Evolutionary conservation across 495 filamentous ascomycete species (phyloP), one percentile per base, ranked within the genome.

Genomic region (Halenospora varia): DNA sequence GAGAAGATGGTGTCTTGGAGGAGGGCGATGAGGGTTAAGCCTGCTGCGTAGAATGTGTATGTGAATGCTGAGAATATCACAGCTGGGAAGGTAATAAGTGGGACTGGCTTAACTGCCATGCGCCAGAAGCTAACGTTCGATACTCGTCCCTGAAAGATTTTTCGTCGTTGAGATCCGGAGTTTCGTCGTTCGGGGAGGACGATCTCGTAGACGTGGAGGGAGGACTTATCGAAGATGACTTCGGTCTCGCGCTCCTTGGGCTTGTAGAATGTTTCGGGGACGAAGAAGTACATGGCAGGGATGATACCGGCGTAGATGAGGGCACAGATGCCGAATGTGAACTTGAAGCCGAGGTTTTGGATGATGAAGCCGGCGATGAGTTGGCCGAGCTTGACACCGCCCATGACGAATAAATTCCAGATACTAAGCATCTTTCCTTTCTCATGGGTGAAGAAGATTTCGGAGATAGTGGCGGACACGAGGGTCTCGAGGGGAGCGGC

Each of bases 401-500:
- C 75, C 22, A 83, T 63, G 24, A 87, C 71, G 41, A 82, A 82
- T 51, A 88, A 68, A 59, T 87, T 87, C 73, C 84, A 88, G 19
- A 83, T 70, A 2, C 82, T 82, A 25, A 86, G 80, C 2, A 82
- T 76, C 24, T 80, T 83, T 1, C 81, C 85, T 19, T 84, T 76
- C 66, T 88, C 73, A 60, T 88, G 85, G 20, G 86, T 83, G 61
- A 81, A 87, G 69, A 81, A 82, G 57, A 81, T 66, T 49, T 82
- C 79, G 10, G 75, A 77, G 45, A 82, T 75, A 0, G 72, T 77
- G 45, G 75, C 78, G 56, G 77, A 74, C 3, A 84, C 74, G 3
- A 85, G 69, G 3, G 78, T 76, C 57, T 86, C 82, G 45, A 77
- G 80, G 0, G 81, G 80, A 0, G 80, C 80, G 66, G 81, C 75